These are phyloP conservation scores for Hyphodiscus sp. DNA, from an alignment of 2,329 filamentous ascomycete species.

Conservation along the genomic window DNA sequence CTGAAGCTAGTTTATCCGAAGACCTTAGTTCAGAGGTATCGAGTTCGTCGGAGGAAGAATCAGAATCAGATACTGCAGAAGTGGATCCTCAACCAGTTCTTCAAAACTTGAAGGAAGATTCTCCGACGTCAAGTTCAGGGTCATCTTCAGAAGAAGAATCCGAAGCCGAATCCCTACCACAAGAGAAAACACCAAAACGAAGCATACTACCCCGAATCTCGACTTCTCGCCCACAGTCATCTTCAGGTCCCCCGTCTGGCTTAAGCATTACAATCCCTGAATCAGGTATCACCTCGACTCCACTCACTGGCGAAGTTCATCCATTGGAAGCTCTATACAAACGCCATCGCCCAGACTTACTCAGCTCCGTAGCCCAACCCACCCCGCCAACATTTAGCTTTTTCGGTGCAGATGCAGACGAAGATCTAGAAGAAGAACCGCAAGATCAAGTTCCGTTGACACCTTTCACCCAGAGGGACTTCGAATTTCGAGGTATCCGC, in stretches of 20 bases:
- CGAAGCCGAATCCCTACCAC: slow-evolving; percentile 8
- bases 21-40: slow-evolving; percentile 13
- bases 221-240: slow-evolving; percentile 31
- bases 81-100: neutral
- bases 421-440: slow-evolving; percentile 40
- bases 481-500: slow-evolving; percentile 66
- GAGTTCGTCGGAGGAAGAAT: slow-evolving; percentile 24
- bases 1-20: slow-evolving; percentile 6
- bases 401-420: slow-evolving; percentile 53
- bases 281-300: slow-evolving; percentile 37
- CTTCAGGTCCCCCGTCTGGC: slow-evolving; percentile 43
- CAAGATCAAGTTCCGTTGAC: slow-evolving; percentile 59
- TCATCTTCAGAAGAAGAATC: slow-evolving; percentile 22
- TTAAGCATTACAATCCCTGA: slow-evolving; percentile 44
- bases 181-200: slow-evolving; percentile 14
- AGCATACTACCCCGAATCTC: neutral
- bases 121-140: slow-evolving; percentile 22
- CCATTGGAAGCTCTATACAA: slow-evolving; percentile 93
- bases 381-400: slow-evolving; percentile 67
- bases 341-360: slow-evolving; percentile 43
- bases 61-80: slow-evolving; percentile 3
- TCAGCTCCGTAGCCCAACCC: slow-evolving; percentile 34
- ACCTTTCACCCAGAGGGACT: slow-evolving; percentile 73
- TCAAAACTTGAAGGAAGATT: slow-evolving; percentile 8
- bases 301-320: slow-evolving; percentile 50